Conservation (phyloP, 306 rosid genomes). For the Hippophae gyantsensis region DNA sequence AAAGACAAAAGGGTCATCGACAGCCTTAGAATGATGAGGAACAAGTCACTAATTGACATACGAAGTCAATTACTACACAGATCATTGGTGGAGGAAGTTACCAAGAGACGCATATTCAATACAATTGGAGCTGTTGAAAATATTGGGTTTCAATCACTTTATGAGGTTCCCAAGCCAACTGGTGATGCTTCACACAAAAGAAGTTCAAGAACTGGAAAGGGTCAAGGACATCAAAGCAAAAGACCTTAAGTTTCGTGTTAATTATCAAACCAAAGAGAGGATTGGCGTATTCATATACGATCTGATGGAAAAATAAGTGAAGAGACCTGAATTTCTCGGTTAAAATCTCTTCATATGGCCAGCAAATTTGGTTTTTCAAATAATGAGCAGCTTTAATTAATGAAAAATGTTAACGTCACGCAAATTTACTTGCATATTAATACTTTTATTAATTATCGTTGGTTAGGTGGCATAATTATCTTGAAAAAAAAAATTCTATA, state of each 20-base stretch:
- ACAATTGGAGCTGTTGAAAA: constrained; percentile 56
- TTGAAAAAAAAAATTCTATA: no score
- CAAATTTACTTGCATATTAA: no score
- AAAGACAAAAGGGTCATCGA: constrained; percentile 9
- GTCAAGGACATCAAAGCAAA: constrained; percentile 2
- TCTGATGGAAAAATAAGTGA: not conserved
- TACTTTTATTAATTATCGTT: no score
- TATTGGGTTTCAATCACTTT: constrained; percentile 41
- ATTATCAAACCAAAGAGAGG: not conserved
- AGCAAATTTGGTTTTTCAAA: no score
- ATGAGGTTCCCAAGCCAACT: no score
- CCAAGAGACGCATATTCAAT: constrained; percentile 48
- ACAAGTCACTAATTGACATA: constrained; percentile 35
- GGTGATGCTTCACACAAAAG: no score
- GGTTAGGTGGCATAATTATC: no score
- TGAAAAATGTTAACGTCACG: no score
- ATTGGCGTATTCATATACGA: not conserved
- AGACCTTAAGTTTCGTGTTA: not conserved
- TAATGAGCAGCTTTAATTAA: no score
- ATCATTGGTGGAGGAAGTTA: constrained; percentile 44
- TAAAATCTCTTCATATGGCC: not conserved
- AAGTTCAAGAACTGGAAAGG: not conserved
- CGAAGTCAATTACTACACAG: constrained; percentile 49
- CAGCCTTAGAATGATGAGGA: constrained; percentile 21
- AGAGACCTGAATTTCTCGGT: not conserved